Base-by-base conservation (phyloP, 805 yeast species). In the Ogataea trehalophila region DNA sequence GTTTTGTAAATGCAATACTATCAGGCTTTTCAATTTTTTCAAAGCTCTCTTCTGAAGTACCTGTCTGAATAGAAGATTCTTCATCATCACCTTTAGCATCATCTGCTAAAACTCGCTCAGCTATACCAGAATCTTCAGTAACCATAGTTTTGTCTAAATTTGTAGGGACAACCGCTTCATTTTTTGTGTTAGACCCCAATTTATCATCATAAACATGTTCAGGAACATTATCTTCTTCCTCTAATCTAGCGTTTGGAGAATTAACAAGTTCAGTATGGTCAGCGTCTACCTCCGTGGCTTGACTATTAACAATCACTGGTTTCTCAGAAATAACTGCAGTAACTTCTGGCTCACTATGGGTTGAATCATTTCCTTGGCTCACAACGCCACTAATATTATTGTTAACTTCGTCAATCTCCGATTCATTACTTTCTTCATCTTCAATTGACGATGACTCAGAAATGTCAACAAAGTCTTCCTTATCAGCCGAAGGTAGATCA, bases 401-500 rank as follows among this genome's bases (percentile, higher is more conserved):
- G 29, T 15, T 33, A 6, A 33, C 43, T n/a, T 33, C 37, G 11
- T 39, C 22, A 2, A 23, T 39, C n/a, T 41, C 45, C 39, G 41
- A 41, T 17, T 48, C 46, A 14, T 40, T 18, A 23, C 40, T 47
- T 15, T 48, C 22, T 26, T 26, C 31, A 26, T 26, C 9, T 26
- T 6, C 31, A 6, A 26, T 11, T 9, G 9, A 11, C 9, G 35
- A 33, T 29, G n/a, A 8, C 7, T 20, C 31, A 18, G 37, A 33
- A 26, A 26, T 6, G 22, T 16, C 18, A 39, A 6, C 14, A 8
- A 17, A 31, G 33, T 17, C 43, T 31, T 37, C 39, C 2, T 9
- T 8, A 22, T 13, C 26, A 18, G 13, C 29, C 18, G 17, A 20
- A n/a, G 14, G n/a, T 3, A 13, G 11, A 13, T 17, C 22, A 7